Evolutionary conservation across 2,329 filamentous ascomycete species (phyloP).

Genomic region (Penicillium janthinellum): DNA sequence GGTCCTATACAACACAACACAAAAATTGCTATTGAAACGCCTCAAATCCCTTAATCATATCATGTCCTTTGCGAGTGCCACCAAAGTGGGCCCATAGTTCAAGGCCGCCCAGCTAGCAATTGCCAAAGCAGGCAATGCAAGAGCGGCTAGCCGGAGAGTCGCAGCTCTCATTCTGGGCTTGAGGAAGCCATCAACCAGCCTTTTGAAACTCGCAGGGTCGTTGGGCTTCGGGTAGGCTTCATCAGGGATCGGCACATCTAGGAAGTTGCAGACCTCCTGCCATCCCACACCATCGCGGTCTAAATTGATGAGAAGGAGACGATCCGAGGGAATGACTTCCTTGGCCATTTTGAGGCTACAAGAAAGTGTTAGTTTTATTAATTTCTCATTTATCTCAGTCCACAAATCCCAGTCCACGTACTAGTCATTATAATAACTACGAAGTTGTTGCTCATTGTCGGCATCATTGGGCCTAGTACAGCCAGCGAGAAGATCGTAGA

Average conservation of each 20-base stretch:
- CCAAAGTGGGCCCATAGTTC: conserved; percentile 10
- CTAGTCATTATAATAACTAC: conserved; percentile 25
- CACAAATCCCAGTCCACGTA: conserved; percentile 8
- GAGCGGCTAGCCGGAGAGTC: conserved; percentile 13
- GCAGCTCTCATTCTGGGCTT: conserved; percentile 16
- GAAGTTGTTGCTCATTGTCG: conserved; percentile 18
- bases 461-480: conserved; percentile 14
- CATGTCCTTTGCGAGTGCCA: conserved; percentile 2
- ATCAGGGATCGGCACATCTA: conserved; percentile 22
- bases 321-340: conserved; percentile 22
- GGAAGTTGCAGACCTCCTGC: conserved; percentile 28
- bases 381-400: not conserved
- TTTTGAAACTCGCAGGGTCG: conserved; percentile 24
- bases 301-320: conserved; percentile 24
- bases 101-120: conserved; percentile 15
- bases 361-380: not conserved
- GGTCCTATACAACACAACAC: no score
- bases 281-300: conserved; percentile 28
- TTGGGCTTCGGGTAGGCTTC: conserved; percentile 25
- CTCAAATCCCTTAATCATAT: no score
- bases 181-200: conserved; percentile 13
- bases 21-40: no score
- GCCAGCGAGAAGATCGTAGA: conserved; percentile 15
- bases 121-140: conserved; percentile 16
- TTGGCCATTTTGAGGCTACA: conserved; percentile 24